These are phyloP conservation scores for Metrosideros polymorpha DNA, from an alignment of 441 rosid genomes.

Conservation along the genomic window DNA sequence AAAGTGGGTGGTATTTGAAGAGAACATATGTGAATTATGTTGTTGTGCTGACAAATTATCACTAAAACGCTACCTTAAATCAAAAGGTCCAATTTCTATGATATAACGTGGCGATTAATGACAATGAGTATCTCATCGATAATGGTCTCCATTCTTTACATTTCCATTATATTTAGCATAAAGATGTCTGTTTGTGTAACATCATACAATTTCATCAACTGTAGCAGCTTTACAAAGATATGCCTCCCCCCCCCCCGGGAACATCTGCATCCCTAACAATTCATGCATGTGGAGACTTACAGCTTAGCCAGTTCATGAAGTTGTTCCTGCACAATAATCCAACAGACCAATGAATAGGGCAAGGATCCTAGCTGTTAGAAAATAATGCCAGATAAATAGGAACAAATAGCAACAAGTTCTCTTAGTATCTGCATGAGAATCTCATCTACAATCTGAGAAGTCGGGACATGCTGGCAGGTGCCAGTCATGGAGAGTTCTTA, in stretches of 20 bases:
- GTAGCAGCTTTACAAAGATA: too few species aligned
- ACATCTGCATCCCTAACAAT: background rate
- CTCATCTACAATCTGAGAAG: background rate
- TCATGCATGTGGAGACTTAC: background rate
- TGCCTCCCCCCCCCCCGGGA: too few species aligned
- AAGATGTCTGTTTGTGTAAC: too few species aligned
- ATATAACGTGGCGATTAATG: too few species aligned
- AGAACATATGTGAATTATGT: background rate
- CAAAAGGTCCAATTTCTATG: background rate
- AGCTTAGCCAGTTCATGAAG: constrained; percentile 47
- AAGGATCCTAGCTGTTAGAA: background rate
- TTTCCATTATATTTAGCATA: too few species aligned
- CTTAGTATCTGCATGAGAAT: background rate
- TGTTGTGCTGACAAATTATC: background rate
- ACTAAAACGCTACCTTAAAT: background rate
- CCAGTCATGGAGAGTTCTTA: background rate
- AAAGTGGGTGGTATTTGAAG: background rate
- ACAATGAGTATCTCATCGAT: background rate
- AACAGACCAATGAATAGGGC: background rate
- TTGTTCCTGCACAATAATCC: constrained; percentile 53
- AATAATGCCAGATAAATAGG: background rate
- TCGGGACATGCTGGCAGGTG: background rate
- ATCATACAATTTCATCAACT: too few species aligned
- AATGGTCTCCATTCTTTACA: background rate
- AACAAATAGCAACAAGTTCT: background rate